phyloP scores from a whole-genome alignment of 805 yeast species.

The Metschnikowia reukaufii region DNA sequence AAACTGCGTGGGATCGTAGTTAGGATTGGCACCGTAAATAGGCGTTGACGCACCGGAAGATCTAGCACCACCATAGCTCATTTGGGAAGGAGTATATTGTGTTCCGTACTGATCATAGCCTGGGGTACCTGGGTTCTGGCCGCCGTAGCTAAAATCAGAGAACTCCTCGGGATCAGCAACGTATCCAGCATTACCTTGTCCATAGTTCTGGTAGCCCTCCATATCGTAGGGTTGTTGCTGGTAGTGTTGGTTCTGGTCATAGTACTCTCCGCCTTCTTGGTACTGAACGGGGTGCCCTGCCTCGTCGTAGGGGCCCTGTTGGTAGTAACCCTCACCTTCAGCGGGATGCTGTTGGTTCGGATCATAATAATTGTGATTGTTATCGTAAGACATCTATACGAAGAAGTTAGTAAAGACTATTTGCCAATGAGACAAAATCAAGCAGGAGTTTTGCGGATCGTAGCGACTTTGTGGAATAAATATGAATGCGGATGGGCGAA shows the following conservation, averaged over 20 bases:
- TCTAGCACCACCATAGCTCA: constrained; percentile 78
- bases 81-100: constrained; percentile 81
- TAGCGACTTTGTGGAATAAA: background rate
- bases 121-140: constrained; percentile 54
- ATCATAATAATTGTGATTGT: constrained; percentile 44
- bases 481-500: constrained; percentile 1
- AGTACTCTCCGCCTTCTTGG: constrained; percentile 44
- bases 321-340: constrained; percentile 33
- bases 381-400: constrained; percentile 58
- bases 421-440: constrained; percentile 6
- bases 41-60: constrained; percentile 96
- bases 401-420: constrained; percentile 21
- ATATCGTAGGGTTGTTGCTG: constrained; percentile 52
- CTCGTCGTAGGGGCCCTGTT: constrained; percentile 42
- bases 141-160: constrained; percentile 65
- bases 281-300: constrained; percentile 31
- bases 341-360: constrained; percentile 29
- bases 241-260: constrained; percentile 46
- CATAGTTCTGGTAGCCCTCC: constrained; percentile 47
- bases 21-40: constrained; percentile 63
- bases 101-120: constrained; percentile 68
- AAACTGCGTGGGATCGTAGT: constrained; percentile 60
- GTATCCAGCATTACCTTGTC: constrained; percentile 29
- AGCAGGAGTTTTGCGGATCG: background rate
- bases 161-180: constrained; percentile 60